Percentiles rank a stretch among this genome's conserved stretches.
Conservation (phyloP, 192 early-diverging fungal genomes). For the Backusella parvicylindrica region DNA sequence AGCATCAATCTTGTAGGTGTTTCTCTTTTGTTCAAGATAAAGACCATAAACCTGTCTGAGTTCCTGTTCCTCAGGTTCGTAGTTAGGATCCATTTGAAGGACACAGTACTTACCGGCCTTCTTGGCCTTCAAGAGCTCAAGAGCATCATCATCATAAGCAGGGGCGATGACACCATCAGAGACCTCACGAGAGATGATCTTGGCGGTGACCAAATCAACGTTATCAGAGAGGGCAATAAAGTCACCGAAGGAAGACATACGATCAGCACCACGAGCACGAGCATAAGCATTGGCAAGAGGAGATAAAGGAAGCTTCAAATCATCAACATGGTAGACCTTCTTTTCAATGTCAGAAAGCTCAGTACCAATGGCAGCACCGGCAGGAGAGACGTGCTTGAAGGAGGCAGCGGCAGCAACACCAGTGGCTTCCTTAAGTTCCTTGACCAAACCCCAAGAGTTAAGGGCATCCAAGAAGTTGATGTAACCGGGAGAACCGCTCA, state of each 20-base stretch:
- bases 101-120: constrained; percentile 98
- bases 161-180: constrained; percentile 98
- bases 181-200: constrained; percentile 94
- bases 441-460: constrained; percentile 96
- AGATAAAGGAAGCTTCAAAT: constrained; percentile 68
- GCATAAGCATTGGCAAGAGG: constrained; percentile 93
- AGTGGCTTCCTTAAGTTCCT: constrained; percentile 86
- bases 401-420: constrained; percentile 94
- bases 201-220: constrained; percentile 90
- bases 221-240: constrained; percentile 92
- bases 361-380: constrained; percentile 92
- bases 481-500: constrained; percentile 94
- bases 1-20: constrained; percentile 75
- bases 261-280: constrained; percentile 96
- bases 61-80: constrained; percentile 83
- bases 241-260: constrained; percentile 99
- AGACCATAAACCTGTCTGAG: constrained; percentile 96
- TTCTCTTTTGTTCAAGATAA: constrained; percentile 88
- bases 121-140: constrained; percentile 91
- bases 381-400: constrained; percentile 99
- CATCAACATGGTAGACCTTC: constrained; percentile 90
- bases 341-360: constrained; percentile 77
- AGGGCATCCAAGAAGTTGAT: constrained; percentile 98
- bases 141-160: constrained; percentile 77
- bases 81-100: constrained; percentile 87